These are phyloP conservation scores for baker's yeast (Saccharomyces cerevisiae) DNA, from an alignment of 805 yeast species.

Conservation along the genomic window DNA sequence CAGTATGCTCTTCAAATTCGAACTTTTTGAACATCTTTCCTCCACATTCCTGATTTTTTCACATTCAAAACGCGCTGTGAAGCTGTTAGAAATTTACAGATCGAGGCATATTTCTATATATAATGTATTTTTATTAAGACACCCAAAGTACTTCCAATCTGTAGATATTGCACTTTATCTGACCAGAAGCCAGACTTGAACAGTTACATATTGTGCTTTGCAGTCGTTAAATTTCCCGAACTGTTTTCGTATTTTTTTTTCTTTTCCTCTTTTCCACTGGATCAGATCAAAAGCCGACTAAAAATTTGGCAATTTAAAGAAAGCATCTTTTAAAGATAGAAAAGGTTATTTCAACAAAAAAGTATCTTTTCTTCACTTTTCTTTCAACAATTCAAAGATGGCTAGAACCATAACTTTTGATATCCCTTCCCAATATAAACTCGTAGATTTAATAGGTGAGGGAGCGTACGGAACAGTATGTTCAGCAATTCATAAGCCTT, in stretches of 20 bases:
- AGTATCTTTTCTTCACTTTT: background rate
- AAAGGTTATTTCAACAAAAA: background rate
- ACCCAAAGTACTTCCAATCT: background rate
- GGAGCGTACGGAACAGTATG: slow-evolving; percentile 81
- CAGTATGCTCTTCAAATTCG: background rate
- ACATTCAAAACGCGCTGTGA: background rate
- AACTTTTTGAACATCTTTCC: background rate
- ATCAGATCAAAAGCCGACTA: background rate
- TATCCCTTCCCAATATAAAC: slow-evolving; percentile 53
- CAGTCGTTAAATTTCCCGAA: background rate
- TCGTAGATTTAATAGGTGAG: slow-evolving; percentile 58
- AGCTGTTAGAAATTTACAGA: background rate
- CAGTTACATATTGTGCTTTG: background rate
- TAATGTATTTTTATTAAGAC: background rate
- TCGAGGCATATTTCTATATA: background rate
- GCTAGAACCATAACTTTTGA: slow-evolving; percentile 51
- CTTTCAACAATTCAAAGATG: slow-evolving; percentile 8
- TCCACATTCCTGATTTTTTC: background rate
- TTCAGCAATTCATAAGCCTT: slow-evolving; percentile 54
- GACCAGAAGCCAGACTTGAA: background rate
- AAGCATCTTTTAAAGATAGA: background rate
- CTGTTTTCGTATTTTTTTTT: background rate
- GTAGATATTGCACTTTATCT: background rate
- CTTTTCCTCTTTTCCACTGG: background rate
- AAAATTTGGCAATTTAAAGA: background rate